Base-by-base conservation (phyloP, 2,329 filamentous ascomycete species). In the Phyllosticta paracitricarpa region DNA sequence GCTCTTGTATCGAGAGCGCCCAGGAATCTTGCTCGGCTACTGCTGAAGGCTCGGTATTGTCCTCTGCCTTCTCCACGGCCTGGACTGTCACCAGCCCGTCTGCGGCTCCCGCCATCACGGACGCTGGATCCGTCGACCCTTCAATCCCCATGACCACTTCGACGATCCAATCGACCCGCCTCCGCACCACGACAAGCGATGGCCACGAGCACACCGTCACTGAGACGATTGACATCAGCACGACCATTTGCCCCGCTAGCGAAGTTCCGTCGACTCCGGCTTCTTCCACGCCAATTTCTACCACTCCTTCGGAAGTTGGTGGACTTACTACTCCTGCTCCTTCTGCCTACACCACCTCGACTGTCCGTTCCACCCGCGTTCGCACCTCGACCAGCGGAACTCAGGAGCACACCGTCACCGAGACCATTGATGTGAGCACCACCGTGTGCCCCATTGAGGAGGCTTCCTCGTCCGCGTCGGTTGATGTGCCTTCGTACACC, bases 231-330 rank as follows among this genome's bases (percentile, higher is more conserved):
- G 72, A 74, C 9, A 65, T 73, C 24, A 70, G 71, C 57, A 71
- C 77, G 62, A 76, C 74, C 64, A 64, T 76, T 69, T 76, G 77
- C 75, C 73, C 76, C 12, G 70, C 67, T 25, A 66, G 25, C 6
- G 53, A 40, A 10, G 33, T 17, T 40, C 4, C 33, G 12, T 40
- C 33, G 4, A 14, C 33, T 19, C 53, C 24, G 53, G 22, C 14
- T 17, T 19, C 28, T 2, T 24, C 51, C 1, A 25, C 53, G 53
- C 19, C 53, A 5, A 2, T 24, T 14, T 5, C 48, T n/a, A 53
- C 40, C 22, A 24, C 59, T 19, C 26, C 48, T 35, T 40, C 51
- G 6, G 19, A 22, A n/a, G 19, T 14, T 53, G 24, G 24, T 26
- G 22, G 22, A 5, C 22, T 26, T 12, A 24, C 24, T 1, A 24